Percentiles rank a stretch among this genome's conserved stretches.
Conservation (phyloP, 768 basidiomycete species). For the Tulasnella sp. region DNA sequence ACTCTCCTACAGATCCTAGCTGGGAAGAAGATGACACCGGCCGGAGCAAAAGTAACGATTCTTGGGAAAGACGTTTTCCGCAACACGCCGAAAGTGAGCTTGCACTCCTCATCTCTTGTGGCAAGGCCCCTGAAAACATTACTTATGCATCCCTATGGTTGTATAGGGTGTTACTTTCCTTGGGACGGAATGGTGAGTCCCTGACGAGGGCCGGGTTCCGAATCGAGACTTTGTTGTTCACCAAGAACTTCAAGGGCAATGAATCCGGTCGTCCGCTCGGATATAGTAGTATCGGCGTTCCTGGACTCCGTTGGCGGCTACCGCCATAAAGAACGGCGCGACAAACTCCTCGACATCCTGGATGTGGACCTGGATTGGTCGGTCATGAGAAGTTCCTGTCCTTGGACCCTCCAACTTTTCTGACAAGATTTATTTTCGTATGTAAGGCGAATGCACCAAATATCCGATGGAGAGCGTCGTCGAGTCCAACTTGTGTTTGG, state of each 20-base stretch:
- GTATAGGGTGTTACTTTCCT: constrained; percentile 66
- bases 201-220: not conserved
- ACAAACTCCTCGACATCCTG: constrained; percentile 78
- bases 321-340: constrained; percentile 79
- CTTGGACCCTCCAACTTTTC: not conserved
- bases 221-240: not conserved
- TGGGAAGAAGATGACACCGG: constrained; percentile 67
- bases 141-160: constrained; percentile 21
- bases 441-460: constrained; percentile 81
- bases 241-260: constrained; percentile 57
- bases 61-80: constrained; percentile 84
- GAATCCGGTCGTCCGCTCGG: constrained; percentile 92
- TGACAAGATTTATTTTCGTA: not conserved
- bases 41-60: constrained; percentile 54
- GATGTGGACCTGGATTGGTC: constrained; percentile 86
- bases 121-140: not conserved
- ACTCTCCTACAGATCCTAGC: constrained; percentile 90
- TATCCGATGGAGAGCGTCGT: constrained; percentile 93
- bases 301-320: constrained; percentile 98
- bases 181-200: constrained; percentile 83
- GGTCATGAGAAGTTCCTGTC: constrained; percentile 7
- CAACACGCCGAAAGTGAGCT: constrained; percentile 51
- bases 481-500: constrained; percentile 93
- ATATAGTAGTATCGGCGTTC: constrained; percentile 88
- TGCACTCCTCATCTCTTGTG: not conserved